Base-by-base conservation (phyloP, 345 rosid genomes). In the Syzygium aromaticum region DNA sequence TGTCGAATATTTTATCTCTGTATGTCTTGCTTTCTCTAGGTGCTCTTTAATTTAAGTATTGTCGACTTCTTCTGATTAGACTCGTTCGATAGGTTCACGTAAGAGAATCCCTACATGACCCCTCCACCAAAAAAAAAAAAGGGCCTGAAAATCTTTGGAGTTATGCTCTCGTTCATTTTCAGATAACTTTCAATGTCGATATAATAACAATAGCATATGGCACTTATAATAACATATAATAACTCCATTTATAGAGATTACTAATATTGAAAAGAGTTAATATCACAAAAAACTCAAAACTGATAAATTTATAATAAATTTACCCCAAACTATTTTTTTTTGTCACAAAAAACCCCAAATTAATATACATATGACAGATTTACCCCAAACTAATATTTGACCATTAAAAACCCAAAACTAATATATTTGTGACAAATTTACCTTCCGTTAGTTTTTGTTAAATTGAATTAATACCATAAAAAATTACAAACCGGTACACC, bases 221-320 rank as follows among this genome's bases (percentile, higher is more conserved):
- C 11, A 22, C 27, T 16, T 17, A 5, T 15, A 53, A 53, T 53
- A 21, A 56, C 61, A 22, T 22, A 56, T 56, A 23, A 56, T 25
- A 57, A 25, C 63, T 57, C 63, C 63, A 57, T 11, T 27, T 5
- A 13, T 57, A 5, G 63, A 25, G 28, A 57, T 57, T 17, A 43
- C 46, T 43, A 43, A 43, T 43, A 43, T 43, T 43, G 46, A 43
- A 43, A 43, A 43, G 46, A 43, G 7, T 43, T 43, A 43, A 43
- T 43, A 43, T 7, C 7, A 43, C 46, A 1, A 43, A 43, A 43
- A 43, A 43, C 7, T 1, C 1, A 7, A 43, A 43, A 43, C 6
- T 1, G 7, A 1, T 43, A 43, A 0, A 43, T 1, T 7, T 51
- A 12, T 9, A 12, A 8, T 3, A 51, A 51, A 9, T 51, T 11